Percentiles rank a stretch among this genome's conserved stretches.
Evolutionary conservation across 148 eudicot genomes (phyloP).

Genomic region (Silene conica): DNA sequence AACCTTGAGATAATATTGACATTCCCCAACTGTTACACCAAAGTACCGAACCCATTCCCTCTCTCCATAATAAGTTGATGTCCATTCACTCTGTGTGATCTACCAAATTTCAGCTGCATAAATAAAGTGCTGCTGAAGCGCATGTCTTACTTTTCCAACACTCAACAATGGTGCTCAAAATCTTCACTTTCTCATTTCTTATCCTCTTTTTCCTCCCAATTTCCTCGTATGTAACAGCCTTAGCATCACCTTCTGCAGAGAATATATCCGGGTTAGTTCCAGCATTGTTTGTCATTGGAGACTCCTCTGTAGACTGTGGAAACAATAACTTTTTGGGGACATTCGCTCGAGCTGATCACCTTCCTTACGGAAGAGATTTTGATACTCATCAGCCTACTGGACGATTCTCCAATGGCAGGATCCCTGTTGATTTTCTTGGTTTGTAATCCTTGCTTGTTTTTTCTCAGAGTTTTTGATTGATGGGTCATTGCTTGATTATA

Average conservation of each 20-base stretch:
- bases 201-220: constrained; percentile 11
- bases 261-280: constrained; percentile 32
- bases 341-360: constrained; percentile 80
- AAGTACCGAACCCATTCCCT: neutral
- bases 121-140: neutral
- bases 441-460: too few species aligned
- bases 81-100: constrained; percentile 10
- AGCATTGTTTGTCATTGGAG: constrained; percentile 78
- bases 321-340: constrained; percentile 88
- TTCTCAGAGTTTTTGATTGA: too few species aligned
- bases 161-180: constrained; percentile 33
- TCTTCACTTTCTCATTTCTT: constrained; percentile 28
- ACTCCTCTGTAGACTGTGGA: constrained; percentile 83
- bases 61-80: constrained; percentile 5
- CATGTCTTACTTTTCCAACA: constrained; percentile 2
- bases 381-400: constrained; percentile 85
- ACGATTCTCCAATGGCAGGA: constrained; percentile 80
- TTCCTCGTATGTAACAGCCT: neutral
- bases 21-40: constrained; percentile 1
- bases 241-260: constrained; percentile 2
- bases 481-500: too few species aligned
- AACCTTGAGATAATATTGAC: neutral
- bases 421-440: constrained; percentile 93
- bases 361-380: constrained; percentile 85
- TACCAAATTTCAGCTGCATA: constrained; percentile 13